Conservation (phyloP, 176 grass and related monocot genomes). For the Triticum monococcum region DNA sequence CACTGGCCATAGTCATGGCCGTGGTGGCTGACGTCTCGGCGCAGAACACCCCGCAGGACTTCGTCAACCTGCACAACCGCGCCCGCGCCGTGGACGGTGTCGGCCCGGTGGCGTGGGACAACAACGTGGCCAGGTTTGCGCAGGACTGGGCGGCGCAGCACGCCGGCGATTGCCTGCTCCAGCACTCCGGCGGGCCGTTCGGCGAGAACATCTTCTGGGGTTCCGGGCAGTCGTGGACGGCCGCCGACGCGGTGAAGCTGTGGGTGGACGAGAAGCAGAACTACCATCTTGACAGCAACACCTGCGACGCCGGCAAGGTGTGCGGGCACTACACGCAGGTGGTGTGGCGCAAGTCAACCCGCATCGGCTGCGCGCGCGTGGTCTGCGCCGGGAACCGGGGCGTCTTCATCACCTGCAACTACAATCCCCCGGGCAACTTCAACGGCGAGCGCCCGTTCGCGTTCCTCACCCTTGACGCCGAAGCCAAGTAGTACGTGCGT, state of each 20-base stretch:
- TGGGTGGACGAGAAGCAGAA: slow-evolving; percentile 36
- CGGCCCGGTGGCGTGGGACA: slow-evolving; percentile 48
- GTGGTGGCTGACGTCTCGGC: neutral
- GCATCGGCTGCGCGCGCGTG: slow-evolving; percentile 34
- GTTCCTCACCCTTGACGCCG: slow-evolving; percentile 21
- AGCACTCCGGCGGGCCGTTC: slow-evolving; percentile 56
- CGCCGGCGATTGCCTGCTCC: slow-evolving; percentile 31
- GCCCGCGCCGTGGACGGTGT: slow-evolving; percentile 39
- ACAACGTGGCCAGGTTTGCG: slow-evolving; percentile 31
- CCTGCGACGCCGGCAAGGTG: slow-evolving; percentile 28
- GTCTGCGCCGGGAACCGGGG: slow-evolving; percentile 7
- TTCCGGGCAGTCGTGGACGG: slow-evolving; percentile 9
- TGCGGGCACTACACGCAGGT: slow-evolving; percentile 45
- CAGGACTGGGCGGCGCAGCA: slow-evolving; percentile 29
- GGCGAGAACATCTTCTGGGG: slow-evolving; percentile 66
- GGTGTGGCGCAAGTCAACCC: slow-evolving; percentile 29
- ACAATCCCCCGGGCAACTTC: slow-evolving; percentile 23
- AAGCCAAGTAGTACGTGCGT: neutral
- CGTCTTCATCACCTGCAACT: slow-evolving; percentile 41
- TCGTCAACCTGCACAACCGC: slow-evolving; percentile 49
- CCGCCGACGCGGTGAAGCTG: neutral
- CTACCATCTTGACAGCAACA: slow-evolving; percentile 23
- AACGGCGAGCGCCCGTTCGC: slow-evolving; percentile 19
- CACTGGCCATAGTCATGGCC: neutral
- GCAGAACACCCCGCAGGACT: slow-evolving; percentile 56